Conservation (phyloP, 192 early-diverging fungal genomes). For the Coemansia sp. region DNA sequence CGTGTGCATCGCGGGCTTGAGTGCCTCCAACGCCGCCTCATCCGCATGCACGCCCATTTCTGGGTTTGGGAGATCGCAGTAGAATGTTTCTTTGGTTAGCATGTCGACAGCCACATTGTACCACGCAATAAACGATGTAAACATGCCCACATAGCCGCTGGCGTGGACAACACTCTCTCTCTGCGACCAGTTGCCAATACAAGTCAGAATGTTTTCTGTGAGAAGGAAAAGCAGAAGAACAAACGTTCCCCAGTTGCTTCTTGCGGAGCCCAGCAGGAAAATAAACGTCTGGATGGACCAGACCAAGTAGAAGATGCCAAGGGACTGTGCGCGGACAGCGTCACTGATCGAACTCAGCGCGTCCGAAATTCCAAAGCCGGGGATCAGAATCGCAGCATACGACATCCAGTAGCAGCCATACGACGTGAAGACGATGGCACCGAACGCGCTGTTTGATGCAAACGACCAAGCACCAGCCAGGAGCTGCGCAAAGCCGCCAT, state of each 20-base stretch:
- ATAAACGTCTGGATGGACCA: constrained; percentile 59
- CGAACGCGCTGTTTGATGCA: constrained; percentile 34
- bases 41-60: constrained; percentile 19
- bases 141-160: constrained; percentile 50
- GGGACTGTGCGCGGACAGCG: constrained; percentile 46
- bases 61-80: constrained; percentile 55
- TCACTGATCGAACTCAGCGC: constrained; percentile 32
- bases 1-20: constrained; percentile 20
- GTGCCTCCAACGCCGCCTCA: background rate
- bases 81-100: constrained; percentile 56
- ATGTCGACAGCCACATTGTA: constrained; percentile 58
- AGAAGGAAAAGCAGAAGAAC: constrained; percentile 49
- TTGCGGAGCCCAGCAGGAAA: constrained; percentile 52
- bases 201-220: constrained; percentile 48
- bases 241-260: constrained; percentile 53
- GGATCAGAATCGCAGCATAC: constrained; percentile 54
- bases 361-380: constrained; percentile 53
- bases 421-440: constrained; percentile 40
- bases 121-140: constrained; percentile 56
- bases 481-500: constrained; percentile 39
- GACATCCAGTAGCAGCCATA: constrained; percentile 60
- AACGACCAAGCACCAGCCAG: constrained; percentile 42
- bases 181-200: constrained; percentile 48
- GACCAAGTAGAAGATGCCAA: constrained; percentile 53
- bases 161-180: constrained; percentile 38